Evolutionary conservation across 495 filamentous ascomycete species (phyloP).

Genomic region (Parmelia sp.): DNA sequence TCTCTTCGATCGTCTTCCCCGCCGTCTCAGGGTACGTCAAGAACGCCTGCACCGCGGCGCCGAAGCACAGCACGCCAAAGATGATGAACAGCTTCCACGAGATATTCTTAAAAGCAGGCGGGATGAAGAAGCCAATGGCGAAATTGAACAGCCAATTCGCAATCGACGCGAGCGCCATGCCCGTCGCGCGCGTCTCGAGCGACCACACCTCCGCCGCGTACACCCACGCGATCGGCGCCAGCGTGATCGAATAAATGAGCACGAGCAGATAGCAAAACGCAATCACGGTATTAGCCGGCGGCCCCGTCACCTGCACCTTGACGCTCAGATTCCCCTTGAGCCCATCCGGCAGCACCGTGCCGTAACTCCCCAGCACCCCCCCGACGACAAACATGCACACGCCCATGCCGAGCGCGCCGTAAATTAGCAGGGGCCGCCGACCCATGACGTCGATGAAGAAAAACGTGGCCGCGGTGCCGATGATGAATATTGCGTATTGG

Average conservation of each 20-base stretch:
- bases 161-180: conserved; percentile 59
- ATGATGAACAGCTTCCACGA: conserved; percentile 68
- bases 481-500: conserved; percentile 70
- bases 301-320: conserved; percentile 53
- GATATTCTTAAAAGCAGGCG: conserved; percentile 66
- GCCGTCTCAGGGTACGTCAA: conserved; percentile 68
- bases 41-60: conserved; percentile 57
- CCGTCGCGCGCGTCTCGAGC: conserved; percentile 64
- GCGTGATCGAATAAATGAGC: conserved; percentile 65
- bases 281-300: conserved; percentile 62
- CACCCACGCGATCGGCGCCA: conserved; percentile 66
- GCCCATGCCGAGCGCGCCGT: conserved; percentile 63
- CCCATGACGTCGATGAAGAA: conserved; percentile 70
- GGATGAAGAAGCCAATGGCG: conserved; percentile 63
- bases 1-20: conserved; percentile 65
- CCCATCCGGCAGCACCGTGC: conserved; percentile 49
- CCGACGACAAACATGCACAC: conserved; percentile 45
- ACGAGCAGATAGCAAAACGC: conserved; percentile 75
- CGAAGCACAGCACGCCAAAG: conserved; percentile 63
- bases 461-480: conserved; percentile 61
- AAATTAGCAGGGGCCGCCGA: conserved; percentile 63
- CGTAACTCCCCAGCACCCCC: conserved; percentile 47
- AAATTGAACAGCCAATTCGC: conserved; percentile 78
- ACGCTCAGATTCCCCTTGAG: conserved; percentile 63
- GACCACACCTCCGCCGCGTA: conserved; percentile 74